Evolutionary conservation across 1,284 basidiomycete genomes (phyloP).

Genomic region (Xanthoconium separans): DNA sequence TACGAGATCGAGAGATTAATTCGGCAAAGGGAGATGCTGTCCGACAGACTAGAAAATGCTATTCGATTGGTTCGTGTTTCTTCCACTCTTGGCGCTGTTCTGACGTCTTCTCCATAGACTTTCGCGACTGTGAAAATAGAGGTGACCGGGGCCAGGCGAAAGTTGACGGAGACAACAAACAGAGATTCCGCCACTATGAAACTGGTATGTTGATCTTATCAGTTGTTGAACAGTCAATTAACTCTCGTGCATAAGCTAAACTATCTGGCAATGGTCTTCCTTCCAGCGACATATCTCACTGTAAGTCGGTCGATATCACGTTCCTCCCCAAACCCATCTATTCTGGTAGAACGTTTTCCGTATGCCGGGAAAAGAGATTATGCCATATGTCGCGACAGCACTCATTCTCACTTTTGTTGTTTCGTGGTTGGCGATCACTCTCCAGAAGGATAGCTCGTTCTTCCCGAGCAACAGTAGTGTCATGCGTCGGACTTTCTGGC

Average conservation of each 20-base stretch:
- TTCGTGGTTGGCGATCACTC: conserved; percentile 19
- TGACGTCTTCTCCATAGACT: conserved; percentile 32
- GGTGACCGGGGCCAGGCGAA: conserved; percentile 43
- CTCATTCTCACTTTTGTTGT: conserved; percentile 15
- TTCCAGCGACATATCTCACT: conserved; percentile 27
- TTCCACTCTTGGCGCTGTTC: neutral
- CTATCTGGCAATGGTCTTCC: conserved; percentile 29
- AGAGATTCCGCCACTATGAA: conserved; percentile 50
- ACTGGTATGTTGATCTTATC: conserved; percentile 21
- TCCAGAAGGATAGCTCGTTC: conserved; percentile 13
- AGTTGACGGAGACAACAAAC: conserved; percentile 42
- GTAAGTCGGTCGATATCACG: conserved; percentile 35
- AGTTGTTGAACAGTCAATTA: neutral
- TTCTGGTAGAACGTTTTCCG: conserved; percentile 30
- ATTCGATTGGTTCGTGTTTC: conserved; percentile 39
- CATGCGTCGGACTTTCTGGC: conserved; percentile 19
- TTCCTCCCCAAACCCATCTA: conserved; percentile 5
- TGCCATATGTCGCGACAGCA: conserved; percentile 6
- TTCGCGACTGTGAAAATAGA: conserved; percentile 48
- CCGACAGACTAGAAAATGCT: conserved; percentile 47
- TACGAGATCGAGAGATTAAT: conserved; percentile 47
- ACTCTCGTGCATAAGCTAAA: conserved; percentile 16
- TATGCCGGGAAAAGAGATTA: conserved; percentile 22
- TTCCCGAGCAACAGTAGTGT: neutral
- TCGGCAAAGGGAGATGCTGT: conserved; percentile 42